Evolutionary conservation across 352 stramenopile species (phyloP).

Genomic region (Sclerospora graminicola): DNA sequence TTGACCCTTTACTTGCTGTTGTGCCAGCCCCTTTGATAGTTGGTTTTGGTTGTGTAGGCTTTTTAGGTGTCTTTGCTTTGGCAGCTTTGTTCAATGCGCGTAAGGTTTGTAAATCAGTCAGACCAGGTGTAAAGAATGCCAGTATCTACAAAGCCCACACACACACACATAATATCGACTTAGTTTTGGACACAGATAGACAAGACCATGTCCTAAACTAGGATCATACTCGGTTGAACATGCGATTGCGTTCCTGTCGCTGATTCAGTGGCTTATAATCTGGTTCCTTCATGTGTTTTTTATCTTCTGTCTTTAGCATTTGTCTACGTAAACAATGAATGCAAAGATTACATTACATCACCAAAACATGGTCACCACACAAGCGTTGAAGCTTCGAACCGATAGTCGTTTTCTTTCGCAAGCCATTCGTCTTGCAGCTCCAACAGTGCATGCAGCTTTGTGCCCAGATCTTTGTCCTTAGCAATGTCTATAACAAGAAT

Average conservation of each 20-base stretch:
- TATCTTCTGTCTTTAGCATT: conserved; percentile 86
- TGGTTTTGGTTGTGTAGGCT: conserved; percentile 23
- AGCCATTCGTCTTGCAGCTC: conserved; percentile 69
- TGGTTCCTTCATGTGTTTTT: conserved; percentile 70
- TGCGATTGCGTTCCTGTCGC: conserved; percentile 77
- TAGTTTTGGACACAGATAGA: background rate
- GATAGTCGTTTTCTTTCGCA: conserved; percentile 79
- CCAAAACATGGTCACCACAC: background rate
- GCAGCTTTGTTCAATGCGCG: conserved; percentile 55
- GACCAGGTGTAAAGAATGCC: conserved; percentile 38
- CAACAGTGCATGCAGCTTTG: conserved; percentile 39
- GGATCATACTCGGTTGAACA: conserved; percentile 56
- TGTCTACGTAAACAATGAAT: conserved; percentile 44
- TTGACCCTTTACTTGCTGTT: conserved; percentile 34
- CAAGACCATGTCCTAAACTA: background rate
- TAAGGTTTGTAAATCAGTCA: conserved; percentile 61
- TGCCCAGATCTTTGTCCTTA: conserved; percentile 44
- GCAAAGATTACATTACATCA: too few relatives aligned
- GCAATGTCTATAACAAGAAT: conserved; percentile 37
- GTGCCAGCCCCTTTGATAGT: conserved; percentile 10
- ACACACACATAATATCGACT: background rate
- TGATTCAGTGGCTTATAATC: conserved; percentile 65
- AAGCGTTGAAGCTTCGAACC: conserved; percentile 11
- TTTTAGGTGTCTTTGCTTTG: conserved; percentile 51
- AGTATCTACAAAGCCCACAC: conserved; percentile 28